phyloP scores from a whole-genome alignment of 1,139 yeast genomes.

The Zhuliangozyma blackwelliae region DNA sequence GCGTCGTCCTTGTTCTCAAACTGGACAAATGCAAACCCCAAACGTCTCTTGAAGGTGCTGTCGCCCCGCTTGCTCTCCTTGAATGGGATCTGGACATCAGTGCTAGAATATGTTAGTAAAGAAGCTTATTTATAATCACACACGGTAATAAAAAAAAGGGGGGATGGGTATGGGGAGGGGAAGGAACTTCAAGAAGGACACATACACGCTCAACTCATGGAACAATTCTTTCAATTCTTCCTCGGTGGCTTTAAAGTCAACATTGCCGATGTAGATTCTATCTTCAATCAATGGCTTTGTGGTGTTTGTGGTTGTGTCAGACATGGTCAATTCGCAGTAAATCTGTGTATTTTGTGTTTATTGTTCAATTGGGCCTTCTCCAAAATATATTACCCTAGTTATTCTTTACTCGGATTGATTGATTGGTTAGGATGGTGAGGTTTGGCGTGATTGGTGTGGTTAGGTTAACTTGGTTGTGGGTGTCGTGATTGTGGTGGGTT shows the following conservation, averaged over 20 bases:
- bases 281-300: constrained; percentile 33
- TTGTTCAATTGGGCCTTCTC: no score
- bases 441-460: no score
- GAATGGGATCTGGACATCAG: constrained; percentile 40
- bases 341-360: no score
- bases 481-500: no score
- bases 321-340: constrained; percentile 1
- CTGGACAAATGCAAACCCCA: constrained; percentile 55
- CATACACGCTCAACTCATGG: constrained; percentile 34
- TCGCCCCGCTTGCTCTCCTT: constrained; percentile 30
- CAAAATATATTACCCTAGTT: no score
- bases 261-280: constrained; percentile 50
- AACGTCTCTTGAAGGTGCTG: constrained; percentile 31
- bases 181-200: no score
- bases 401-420: no score
- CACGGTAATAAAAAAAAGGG: no score
- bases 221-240: constrained; percentile 46
- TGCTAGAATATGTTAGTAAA: constrained; percentile 12
- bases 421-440: no score
- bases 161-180: no score
- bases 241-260: constrained; percentile 50
- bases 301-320: constrained; percentile 14
- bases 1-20: constrained; percentile 47
- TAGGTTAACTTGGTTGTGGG: no score
- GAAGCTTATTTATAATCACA: background rate